Evolutionary conservation across 2,329 filamentous ascomycete species (phyloP).

Genomic region (Calonectria montana): DNA sequence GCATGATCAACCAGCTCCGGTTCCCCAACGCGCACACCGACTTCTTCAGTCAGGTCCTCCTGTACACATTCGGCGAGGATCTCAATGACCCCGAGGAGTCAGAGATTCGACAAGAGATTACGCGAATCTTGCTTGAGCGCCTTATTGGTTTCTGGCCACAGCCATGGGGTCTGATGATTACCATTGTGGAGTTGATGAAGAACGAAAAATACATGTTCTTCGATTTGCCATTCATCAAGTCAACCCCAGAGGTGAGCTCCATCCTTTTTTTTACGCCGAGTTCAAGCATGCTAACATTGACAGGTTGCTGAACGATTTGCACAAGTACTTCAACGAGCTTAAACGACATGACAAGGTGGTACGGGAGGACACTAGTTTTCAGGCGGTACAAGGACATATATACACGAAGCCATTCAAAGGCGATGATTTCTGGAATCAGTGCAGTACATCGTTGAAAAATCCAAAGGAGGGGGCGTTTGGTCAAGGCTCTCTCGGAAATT

Average conservation of each 20-base stretch:
- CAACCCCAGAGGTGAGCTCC: slow-evolving; percentile 80
- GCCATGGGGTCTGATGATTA: slow-evolving; percentile 93
- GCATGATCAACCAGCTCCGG: slow-evolving; percentile 91
- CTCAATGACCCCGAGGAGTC: slow-evolving; percentile 78
- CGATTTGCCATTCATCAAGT: slow-evolving; percentile 91
- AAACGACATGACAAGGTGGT: slow-evolving; percentile 23
- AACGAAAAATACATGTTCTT: slow-evolving; percentile 94
- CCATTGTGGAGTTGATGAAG: slow-evolving; percentile 89
- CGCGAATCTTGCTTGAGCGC: slow-evolving; percentile 87
- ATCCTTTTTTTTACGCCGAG: neutral
- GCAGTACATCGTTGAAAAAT: slow-evolving; percentile 35
- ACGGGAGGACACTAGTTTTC: slow-evolving; percentile 3
- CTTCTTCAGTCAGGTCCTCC: slow-evolving; percentile 88
- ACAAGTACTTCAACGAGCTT: slow-evolving; percentile 49
- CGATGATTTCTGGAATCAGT: slow-evolving; percentile 39
- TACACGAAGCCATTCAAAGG: slow-evolving; percentile 27
- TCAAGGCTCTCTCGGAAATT: slow-evolving; percentile 39
- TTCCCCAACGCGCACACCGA: slow-evolving; percentile 91
- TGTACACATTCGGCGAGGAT: slow-evolving; percentile 87
- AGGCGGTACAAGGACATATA: slow-evolving; percentile 18
- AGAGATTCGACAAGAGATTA: slow-evolving; percentile 90
- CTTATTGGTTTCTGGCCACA: slow-evolving; percentile 91
- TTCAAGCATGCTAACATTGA: slow-evolving; percentile 19
- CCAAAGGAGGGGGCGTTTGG: slow-evolving; percentile 35
- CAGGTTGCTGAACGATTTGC: slow-evolving; percentile 53